Evolutionary conservation across 176 grass and related monocot species (phyloP), one percentile per base, ranked within the genome.

Genomic region (Puya raimondii): DNA sequence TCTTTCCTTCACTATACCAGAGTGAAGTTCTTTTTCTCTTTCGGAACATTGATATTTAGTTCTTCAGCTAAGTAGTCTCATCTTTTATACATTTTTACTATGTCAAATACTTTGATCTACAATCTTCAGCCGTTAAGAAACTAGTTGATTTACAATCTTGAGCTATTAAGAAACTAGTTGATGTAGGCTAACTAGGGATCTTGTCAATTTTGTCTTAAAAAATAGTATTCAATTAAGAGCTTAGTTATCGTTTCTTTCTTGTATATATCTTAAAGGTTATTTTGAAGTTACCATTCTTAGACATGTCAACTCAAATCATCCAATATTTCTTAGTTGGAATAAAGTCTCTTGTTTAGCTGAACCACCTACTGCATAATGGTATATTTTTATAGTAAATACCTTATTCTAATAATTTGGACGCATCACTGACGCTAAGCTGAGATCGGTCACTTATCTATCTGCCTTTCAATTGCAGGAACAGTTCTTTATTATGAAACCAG

Each of bases 401-500:
- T 61, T 6, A 61, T 61, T 61, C 16, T 61, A 9, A 18, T 57
- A 8, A 57, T 17, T 57, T 57, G 13, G 9, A 20, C 6, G 54
- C 21, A 10, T 16, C 22, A 16, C 1, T 12, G 16, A 12, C 12
- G 6, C 11, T 56, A 56, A 61, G 21, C 56, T 20, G 21, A 61
- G 17, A 18, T 61, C 2, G n/a, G 16, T 20, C 2, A 61, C 33
- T 42, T 42, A 42, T 61, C 21, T 20, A 61, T 15, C 56, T 61
- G 16, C n/a, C 56, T 61, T 20, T 9, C 14, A 59, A 61, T 76
- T 78, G 64, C 80, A 97, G 93, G 93, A 97, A 76, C 89, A 97
- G 70, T 90, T 65, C 79, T 90, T 90, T 72, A 81, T 83, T 77
- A 74, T 97, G 82, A 97, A 96, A 83, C 77, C 93, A 47, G 86